Conservation (phyloP, 176 grass and related monocot species). For the Avena sativa region DNA sequence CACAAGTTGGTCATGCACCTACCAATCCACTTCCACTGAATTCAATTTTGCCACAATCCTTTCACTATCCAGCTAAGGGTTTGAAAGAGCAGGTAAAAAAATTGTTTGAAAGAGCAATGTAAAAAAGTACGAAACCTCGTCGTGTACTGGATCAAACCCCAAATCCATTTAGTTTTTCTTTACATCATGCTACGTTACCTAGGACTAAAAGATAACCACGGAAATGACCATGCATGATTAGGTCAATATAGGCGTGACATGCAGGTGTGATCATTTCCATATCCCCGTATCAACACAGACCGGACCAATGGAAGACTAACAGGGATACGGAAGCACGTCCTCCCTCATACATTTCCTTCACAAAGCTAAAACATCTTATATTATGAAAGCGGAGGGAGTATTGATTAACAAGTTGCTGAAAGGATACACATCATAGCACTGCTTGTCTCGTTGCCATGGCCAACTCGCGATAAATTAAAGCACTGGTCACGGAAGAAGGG, state of each 20-base stretch:
- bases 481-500: neutral
- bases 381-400: neutral
- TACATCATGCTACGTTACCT: neutral
- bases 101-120: too few relatives aligned
- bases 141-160: too few relatives aligned
- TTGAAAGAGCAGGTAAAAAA: neutral
- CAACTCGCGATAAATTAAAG: neutral
- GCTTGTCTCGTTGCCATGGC: neutral
- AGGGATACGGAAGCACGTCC: neutral
- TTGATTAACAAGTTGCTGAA: neutral
- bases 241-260: slow-evolving; percentile 38
- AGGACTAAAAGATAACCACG: neutral
- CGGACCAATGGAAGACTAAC: slow-evolving; percentile 34
- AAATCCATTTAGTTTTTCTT: neutral
- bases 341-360: too few relatives aligned
- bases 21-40: too few relatives aligned
- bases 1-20: too few relatives aligned
- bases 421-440: neutral
- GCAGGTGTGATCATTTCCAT: slow-evolving; percentile 27
- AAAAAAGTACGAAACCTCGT: too few relatives aligned
- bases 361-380: too few relatives aligned
- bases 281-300: neutral
- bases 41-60: too few relatives aligned
- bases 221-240: neutral
- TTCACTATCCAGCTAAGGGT: neutral